phyloP scores from a whole-genome alignment of 1,139 yeast species.

The Yamadazyma triangularis region DNA sequence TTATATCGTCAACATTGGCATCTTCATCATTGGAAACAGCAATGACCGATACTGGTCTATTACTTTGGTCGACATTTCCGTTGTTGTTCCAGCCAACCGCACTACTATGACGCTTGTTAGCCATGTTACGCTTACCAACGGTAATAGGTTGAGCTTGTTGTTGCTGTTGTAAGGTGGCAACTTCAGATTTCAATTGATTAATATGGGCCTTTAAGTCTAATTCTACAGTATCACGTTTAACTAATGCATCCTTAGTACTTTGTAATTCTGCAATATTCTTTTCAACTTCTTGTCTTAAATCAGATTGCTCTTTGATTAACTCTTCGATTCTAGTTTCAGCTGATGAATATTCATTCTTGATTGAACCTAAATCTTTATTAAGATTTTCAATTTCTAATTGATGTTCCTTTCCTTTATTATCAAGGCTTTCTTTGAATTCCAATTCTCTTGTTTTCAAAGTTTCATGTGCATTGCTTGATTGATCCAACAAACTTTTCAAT shows the following conservation, averaged over 20 bases:
- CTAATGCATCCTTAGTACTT: conserved; percentile 56
- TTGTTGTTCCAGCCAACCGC: conserved; percentile 18
- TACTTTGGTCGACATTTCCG: conserved; percentile 32
- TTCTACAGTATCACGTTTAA: conserved; percentile 64
- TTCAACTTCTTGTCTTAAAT: conserved; percentile 59
- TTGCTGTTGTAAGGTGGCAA: conserved; percentile 47
- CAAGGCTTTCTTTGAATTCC: conserved; percentile 47
- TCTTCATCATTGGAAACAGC: conserved; percentile 55
- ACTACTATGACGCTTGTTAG: conserved; percentile 40
- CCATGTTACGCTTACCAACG: conserved; percentile 27
- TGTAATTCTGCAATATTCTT: conserved; percentile 60
- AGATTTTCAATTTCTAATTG: conserved; percentile 47
- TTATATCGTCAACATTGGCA: conserved; percentile 61
- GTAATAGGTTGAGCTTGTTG: conserved; percentile 17
- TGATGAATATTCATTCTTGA: conserved; percentile 56
- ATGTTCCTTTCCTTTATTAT: conserved; percentile 44
- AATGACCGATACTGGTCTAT: conserved; percentile 55
- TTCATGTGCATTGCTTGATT: conserved; percentile 55
- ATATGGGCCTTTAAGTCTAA: conserved; percentile 66
- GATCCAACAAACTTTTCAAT: conserved; percentile 52
- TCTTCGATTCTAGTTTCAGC: conserved; percentile 63
- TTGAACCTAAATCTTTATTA: conserved; percentile 52
- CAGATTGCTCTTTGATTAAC: conserved; percentile 61
- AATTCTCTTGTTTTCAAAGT: conserved; percentile 51
- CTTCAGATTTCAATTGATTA: conserved; percentile 63